These are phyloP conservation scores for Glycine latifolia DNA, from an alignment of 306 rosid genomes.

Conservation along the genomic window DNA sequence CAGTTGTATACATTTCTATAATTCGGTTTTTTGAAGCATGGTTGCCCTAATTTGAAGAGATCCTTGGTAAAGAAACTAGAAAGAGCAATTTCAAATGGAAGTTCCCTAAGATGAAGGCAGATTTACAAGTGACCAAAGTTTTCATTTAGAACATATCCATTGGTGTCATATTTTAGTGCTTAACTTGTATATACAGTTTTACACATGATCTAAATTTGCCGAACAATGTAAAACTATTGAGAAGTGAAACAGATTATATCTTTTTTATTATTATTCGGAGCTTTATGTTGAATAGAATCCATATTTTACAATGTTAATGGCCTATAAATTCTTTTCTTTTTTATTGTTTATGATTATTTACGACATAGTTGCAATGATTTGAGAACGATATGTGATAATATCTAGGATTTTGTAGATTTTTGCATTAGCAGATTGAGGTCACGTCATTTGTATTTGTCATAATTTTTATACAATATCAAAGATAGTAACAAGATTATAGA, in stretches of 20 bases:
- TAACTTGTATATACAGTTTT: constrained; percentile 45
- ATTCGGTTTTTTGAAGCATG: no score
- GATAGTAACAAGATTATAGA: no score
- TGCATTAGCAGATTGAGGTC: neutral
- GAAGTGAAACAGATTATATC: neutral
- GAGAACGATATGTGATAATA: neutral
- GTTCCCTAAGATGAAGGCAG: constrained; percentile 13
- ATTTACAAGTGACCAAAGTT: constrained; percentile 21
- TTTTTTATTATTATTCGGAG: neutral
- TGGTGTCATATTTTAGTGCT: constrained; percentile 37
- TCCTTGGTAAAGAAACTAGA: constrained; percentile 33
- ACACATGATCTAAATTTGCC: constrained; percentile 31
- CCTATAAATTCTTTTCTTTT: neutral
- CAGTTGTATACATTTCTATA: constrained; percentile 22
- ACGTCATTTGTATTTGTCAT: neutral
- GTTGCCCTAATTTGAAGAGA: constrained; percentile 34
- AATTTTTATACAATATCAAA: neutral
- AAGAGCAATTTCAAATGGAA: constrained; percentile 30
- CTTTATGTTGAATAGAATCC: constrained; percentile 7
- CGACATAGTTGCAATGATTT: neutral
- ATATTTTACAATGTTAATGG: constrained; percentile 2
- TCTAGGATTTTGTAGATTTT: no score
- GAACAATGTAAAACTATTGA: constrained; percentile 33
- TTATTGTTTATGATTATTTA: neutral
- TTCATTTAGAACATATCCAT: constrained; percentile 16